Conservation (phyloP, 2,329 filamentous ascomycete genomes). For the Aspergillus sp. region DNA sequence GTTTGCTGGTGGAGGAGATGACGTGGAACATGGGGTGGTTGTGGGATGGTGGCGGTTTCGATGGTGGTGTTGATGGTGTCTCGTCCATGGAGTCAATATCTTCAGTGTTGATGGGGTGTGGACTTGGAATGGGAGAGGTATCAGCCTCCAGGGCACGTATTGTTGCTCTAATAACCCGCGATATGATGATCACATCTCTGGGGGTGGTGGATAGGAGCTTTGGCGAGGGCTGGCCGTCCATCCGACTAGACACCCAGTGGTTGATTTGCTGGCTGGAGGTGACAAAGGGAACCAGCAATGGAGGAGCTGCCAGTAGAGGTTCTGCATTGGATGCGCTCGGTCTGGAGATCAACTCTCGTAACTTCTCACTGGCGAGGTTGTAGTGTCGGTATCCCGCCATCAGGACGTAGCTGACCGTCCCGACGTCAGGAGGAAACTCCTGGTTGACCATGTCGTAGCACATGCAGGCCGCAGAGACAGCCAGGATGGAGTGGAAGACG, state of each 20-base stretch:
- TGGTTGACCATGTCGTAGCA: slow-evolving; percentile 1
- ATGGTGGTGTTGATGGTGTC: not conserved
- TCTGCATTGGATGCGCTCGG: not conserved
- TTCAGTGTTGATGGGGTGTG: not conserved
- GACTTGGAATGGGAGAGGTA: not conserved
- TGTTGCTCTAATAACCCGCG: not conserved
- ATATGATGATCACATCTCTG: not conserved
- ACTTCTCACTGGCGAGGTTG: not conserved
- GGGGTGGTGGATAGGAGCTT: not conserved
- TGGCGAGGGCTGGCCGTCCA: not conserved
- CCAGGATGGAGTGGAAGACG: slow-evolving; percentile 1
- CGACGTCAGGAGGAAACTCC: not conserved
- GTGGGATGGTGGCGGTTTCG: not conserved
- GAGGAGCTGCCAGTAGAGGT: not conserved
- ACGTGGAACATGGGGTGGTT: not conserved
- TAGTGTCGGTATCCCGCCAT: slow-evolving; percentile 2
- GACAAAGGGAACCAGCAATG: not conserved
- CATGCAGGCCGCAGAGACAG: not conserved
- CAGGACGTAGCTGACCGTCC: not conserved
- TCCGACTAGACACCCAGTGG: not conserved
- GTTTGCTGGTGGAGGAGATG: not conserved
- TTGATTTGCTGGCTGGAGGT: slow-evolving; percentile 1
- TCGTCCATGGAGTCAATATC: not conserved
- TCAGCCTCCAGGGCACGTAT: not conserved
- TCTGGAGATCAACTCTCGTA: not conserved